Evolutionary conservation across 2,329 filamentous ascomycete species (phyloP).

Genomic region (Gyromitra esculenta): DNA sequence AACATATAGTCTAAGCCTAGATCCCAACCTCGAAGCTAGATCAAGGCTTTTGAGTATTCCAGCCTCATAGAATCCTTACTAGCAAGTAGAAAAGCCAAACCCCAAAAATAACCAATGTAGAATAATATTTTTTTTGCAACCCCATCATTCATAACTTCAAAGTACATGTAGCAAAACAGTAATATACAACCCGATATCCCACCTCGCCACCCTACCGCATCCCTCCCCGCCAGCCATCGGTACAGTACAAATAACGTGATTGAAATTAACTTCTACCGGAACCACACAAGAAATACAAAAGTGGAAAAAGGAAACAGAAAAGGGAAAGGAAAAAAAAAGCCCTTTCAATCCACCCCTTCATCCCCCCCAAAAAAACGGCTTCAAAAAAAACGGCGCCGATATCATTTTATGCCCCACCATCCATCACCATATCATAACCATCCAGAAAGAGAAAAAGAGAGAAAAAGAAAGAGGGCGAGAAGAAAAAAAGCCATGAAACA

Average conservation of each 20-base stretch:
- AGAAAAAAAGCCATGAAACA: constrained; percentile 25
- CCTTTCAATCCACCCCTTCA: constrained; percentile 9
- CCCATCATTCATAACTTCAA: constrained; percentile 32
- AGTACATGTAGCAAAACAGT: constrained; percentile 36
- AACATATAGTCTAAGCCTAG: not conserved
- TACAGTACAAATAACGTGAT: constrained; percentile 45
- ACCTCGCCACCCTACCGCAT: constrained; percentile 16
- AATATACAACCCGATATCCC: constrained; percentile 49
- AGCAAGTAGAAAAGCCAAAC: not conserved
- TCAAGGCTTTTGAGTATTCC: not conserved
- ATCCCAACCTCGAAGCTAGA: not conserved
- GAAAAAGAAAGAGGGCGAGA: not conserved
- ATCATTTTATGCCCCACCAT: constrained; percentile 37
- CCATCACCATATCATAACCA: constrained; percentile 10
- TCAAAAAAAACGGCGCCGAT: constrained; percentile 32
- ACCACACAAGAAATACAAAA: constrained; percentile 47
- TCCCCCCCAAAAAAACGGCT: constrained; percentile 16
- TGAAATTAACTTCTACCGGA: constrained; percentile 47
- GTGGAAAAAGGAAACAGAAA: not conserved
- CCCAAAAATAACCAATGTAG: constrained; percentile 7
- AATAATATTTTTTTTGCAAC: constrained; percentile 6
- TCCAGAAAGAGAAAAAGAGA: not conserved
- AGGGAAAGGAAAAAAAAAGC: constrained; percentile 13
- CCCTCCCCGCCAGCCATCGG: constrained; percentile 12
- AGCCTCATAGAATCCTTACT: not conserved